These are phyloP conservation scores for Citrus unshiu DNA, from an alignment of 345 rosid species.

Conservation along the genomic window DNA sequence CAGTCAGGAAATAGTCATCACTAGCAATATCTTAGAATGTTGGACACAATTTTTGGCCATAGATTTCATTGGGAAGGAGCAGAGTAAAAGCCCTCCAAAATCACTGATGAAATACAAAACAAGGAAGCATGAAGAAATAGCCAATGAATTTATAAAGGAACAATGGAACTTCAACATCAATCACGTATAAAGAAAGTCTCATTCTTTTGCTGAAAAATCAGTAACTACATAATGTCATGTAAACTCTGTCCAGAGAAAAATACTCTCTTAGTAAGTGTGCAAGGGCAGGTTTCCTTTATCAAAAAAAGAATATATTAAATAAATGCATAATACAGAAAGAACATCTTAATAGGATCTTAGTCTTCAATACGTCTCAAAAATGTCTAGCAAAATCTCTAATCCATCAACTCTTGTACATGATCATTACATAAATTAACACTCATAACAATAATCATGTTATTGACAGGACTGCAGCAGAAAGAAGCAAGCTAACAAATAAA, in stretches of 20 bases:
- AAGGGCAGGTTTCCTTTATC: not conserved
- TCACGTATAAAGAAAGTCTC: not conserved
- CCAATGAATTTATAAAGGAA: not conserved
- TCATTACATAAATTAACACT: not conserved
- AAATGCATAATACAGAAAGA: not conserved
- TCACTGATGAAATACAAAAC: not conserved
- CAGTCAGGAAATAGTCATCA: slow-evolving; percentile 8
- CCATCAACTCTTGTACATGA: not conserved
- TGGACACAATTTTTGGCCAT: not conserved
- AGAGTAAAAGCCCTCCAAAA: not conserved
- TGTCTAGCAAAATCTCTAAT: not conserved
- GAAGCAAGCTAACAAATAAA: not conserved
- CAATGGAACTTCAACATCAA: not conserved
- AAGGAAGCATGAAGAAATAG: not conserved
- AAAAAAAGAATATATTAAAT: not conserved
- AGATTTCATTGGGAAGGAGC: not conserved
- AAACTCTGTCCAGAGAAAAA: not conserved
- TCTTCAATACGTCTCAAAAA: not conserved
- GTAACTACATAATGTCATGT: not conserved
- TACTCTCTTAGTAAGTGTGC: not conserved
- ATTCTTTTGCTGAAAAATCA: not conserved
- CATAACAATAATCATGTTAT: not conserved
- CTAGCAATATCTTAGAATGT: not conserved
- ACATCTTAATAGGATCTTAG: not conserved
- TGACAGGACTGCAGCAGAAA: not conserved